Conservation (phyloP, 176 grass and related monocot species). For the Cenchrus fungigraminus region DNA sequence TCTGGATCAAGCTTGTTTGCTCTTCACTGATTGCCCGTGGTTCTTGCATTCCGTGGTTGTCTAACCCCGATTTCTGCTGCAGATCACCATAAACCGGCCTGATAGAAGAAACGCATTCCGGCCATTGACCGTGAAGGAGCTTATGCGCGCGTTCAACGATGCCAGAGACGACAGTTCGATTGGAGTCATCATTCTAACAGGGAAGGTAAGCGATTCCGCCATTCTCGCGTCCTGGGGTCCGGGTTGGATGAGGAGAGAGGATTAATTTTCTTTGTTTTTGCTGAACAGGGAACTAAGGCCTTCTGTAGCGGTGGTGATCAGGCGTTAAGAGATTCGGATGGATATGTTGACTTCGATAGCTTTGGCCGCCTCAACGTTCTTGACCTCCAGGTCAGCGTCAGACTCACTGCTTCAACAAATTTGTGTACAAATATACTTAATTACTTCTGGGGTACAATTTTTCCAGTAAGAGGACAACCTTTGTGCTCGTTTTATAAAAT, state of each 20-base stretch:
- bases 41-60: slow-evolving; percentile 2
- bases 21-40: neutral
- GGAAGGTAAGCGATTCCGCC: slow-evolving; percentile 52
- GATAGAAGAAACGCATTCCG: slow-evolving; percentile 92
- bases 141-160: slow-evolving; percentile 88
- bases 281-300: slow-evolving; percentile 67
- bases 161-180: slow-evolving; percentile 81
- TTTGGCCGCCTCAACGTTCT: slow-evolving; percentile 92
- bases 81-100: slow-evolving; percentile 96
- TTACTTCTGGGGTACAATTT: neutral
- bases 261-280: slow-evolving; percentile 26
- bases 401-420: neutral
- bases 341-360: slow-evolving; percentile 94
- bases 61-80: slow-evolving; percentile 11
- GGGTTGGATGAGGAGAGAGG: neutral
- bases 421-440: neutral
- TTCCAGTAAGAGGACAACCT: neutral
- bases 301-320: slow-evolving; percentile 97
- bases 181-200: slow-evolving; percentile 81
- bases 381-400: slow-evolving; percentile 84
- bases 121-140: slow-evolving; percentile 90
- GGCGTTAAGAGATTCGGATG: slow-evolving; percentile 75
- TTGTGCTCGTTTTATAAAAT: neutral
- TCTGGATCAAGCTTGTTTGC: neutral
- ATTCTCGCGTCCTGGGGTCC: neutral